Conservation (phyloP, 2,329 filamentous ascomycete genomes). For the Phialophora chinensis region DNA sequence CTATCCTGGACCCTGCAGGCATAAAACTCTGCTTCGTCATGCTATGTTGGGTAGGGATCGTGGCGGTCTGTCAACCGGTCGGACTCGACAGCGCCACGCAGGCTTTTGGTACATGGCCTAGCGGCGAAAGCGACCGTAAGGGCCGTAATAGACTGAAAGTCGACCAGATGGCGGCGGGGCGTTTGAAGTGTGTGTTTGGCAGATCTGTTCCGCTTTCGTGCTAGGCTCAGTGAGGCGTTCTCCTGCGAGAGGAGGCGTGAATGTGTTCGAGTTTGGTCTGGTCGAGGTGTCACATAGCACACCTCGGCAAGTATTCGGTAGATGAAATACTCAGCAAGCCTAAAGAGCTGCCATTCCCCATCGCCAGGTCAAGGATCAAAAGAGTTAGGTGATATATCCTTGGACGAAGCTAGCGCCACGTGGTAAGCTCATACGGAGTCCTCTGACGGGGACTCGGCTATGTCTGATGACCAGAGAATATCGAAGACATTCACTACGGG, state of each 20-base stretch:
- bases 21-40: conserved; percentile 8
- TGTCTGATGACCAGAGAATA: conserved; percentile 2
- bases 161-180: background rate
- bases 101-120: no score
- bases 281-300: background rate
- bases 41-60: conserved; percentile 7
- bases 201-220: background rate
- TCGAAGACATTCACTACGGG: background rate
- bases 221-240: background rate
- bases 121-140: background rate
- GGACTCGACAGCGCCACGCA: background rate
- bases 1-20: background rate
- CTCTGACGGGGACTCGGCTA: conserved; percentile 6
- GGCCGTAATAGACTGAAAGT: background rate
- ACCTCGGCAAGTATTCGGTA: conserved; percentile 17
- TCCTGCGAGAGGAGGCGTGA: background rate
- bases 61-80: background rate
- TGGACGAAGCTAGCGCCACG: conserved; percentile 6
- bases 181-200: background rate
- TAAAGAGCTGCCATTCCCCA: background rate
- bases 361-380: conserved; percentile 8
- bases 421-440: conserved; percentile 2
- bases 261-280: background rate
- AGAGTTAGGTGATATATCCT: conserved; percentile 7
- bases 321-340: background rate